Conservation (phyloP, 2,329 filamentous ascomycete species). For the Aspergillus cejpii region DNA sequence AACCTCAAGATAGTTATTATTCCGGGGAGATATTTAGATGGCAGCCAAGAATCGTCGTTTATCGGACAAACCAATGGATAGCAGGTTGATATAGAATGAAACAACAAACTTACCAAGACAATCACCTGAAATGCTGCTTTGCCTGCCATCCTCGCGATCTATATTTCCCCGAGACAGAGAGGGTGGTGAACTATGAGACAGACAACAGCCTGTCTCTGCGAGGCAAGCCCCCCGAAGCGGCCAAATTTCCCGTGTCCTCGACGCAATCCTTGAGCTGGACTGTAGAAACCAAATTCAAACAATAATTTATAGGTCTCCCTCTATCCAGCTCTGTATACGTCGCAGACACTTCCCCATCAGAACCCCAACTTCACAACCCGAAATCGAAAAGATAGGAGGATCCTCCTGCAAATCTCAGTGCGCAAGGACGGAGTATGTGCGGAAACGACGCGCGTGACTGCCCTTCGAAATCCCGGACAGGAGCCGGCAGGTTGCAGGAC, state of each 20-base stretch:
- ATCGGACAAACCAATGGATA: slow-evolving; percentile 3
- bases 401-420: not conserved
- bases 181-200: not conserved
- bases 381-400: not conserved
- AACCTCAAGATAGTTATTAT: not conserved
- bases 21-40: not conserved
- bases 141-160: too few relatives aligned
- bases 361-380: not conserved
- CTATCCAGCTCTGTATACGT: not conserved
- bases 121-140: slow-evolving; percentile 62
- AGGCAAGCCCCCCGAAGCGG: not conserved
- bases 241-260: not conserved
- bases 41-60: not conserved
- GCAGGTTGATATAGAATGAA: slow-evolving; percentile 5
- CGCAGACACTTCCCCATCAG: not conserved
- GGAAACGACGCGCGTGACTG: not conserved
- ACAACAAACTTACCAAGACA: slow-evolving; percentile 56
- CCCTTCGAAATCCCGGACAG: slow-evolving; percentile 5
- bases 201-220: not conserved
- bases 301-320: not conserved
- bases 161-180: too few relatives aligned
- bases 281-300: not conserved
- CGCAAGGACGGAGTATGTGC: not conserved
- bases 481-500: slow-evolving; percentile 10
- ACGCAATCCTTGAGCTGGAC: not conserved